These are phyloP conservation scores for Pezicula carpinea DNA, from an alignment of 2,329 filamentous ascomycete species.

Conservation along the genomic window DNA sequence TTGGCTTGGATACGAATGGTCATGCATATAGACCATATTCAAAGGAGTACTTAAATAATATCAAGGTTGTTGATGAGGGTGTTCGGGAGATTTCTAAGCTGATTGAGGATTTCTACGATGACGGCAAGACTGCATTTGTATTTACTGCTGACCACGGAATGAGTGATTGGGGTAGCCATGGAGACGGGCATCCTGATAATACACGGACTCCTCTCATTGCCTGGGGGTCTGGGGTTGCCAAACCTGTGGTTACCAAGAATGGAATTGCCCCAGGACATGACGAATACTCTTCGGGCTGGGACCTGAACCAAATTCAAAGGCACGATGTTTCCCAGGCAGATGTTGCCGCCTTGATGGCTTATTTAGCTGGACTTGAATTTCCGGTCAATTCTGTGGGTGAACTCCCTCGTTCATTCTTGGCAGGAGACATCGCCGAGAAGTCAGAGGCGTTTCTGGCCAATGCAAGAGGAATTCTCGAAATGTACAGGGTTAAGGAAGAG, in stretches of 20 bases:
- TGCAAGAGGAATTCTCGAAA: constrained; percentile 82
- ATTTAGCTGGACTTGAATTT: constrained; percentile 81
- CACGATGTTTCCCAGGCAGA: constrained; percentile 94
- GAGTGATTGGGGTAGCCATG: constrained; percentile 99
- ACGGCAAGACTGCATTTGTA: constrained; percentile 84
- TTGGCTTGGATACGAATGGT: constrained; percentile 87
- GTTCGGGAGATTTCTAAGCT: constrained; percentile 78
- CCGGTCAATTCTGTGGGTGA: constrained; percentile 96
- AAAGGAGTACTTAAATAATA: constrained; percentile 89
- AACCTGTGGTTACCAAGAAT: constrained; percentile 55
- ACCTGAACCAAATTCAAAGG: constrained; percentile 70
- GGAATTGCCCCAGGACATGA: constrained; percentile 74
- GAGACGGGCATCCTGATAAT: constrained; percentile 95
- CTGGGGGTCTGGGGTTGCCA: constrained; percentile 89
- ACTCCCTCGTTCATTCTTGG: constrained; percentile 77
- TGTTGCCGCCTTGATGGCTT: constrained; percentile 91
- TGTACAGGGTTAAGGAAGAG: constrained; percentile 92
- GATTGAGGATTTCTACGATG: constrained; percentile 79
- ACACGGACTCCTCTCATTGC: constrained; percentile 88
- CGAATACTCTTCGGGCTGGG: constrained; percentile 88
- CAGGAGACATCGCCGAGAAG: constrained; percentile 69
- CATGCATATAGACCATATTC: constrained; percentile 88
- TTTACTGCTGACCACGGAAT: constrained; percentile 99
- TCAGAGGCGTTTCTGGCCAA: constrained; percentile 82
- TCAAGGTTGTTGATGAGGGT: constrained; percentile 88